Percentiles rank a stretch among this genome's conserved stretches.
Conservation (phyloP, 2,329 filamentous ascomycete species). For the Fusarium denticulatum region DNA sequence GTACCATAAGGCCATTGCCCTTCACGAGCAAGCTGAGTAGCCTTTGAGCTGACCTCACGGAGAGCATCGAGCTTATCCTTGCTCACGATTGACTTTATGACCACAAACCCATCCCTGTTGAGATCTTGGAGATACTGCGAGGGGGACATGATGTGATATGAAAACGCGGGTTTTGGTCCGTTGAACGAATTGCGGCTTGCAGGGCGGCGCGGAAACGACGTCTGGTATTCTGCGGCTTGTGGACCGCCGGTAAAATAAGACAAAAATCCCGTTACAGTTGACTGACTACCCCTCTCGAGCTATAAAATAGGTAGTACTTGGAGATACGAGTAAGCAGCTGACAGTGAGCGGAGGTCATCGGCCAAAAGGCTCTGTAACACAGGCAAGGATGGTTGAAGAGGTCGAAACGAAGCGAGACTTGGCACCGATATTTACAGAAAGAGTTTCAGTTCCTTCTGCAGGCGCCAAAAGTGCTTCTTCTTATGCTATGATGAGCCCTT, state of each 20-base stretch:
- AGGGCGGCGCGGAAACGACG: background rate
- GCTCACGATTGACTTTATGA: constrained; percentile 72
- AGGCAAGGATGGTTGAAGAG: constrained; percentile 13
- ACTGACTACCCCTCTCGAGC: constrained; percentile 6
- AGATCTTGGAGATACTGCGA: constrained; percentile 59
- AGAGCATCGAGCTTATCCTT: constrained; percentile 65
- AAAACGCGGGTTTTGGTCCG: constrained; percentile 4
- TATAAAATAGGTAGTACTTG: background rate
- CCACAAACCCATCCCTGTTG: constrained; percentile 78
- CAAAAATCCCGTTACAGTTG: constrained; percentile 12
- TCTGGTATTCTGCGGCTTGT: constrained; percentile 3
- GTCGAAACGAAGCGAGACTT: constrained; percentile 17
- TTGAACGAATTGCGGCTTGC: constrained; percentile 2
- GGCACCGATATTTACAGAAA: constrained; percentile 11
- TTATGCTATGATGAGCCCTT: constrained; percentile 14
- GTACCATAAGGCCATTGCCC: constrained; percentile 77
- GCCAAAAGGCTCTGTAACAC: constrained; percentile 19
- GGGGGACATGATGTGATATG: constrained; percentile 23
- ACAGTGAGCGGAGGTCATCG: constrained; percentile 1
- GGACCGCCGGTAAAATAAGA: constrained; percentile 30
- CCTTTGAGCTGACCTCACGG: constrained; percentile 65
- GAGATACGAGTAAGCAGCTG: constrained; percentile 9
- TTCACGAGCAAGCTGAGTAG: constrained; percentile 70
- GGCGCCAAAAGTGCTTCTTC: background rate
- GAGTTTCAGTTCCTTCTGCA: constrained; percentile 2